Evolutionary conservation across 1,139 yeast species (phyloP), one percentile per base, ranked within the genome.

Genomic region (Sugiyamaella sp.): DNA sequence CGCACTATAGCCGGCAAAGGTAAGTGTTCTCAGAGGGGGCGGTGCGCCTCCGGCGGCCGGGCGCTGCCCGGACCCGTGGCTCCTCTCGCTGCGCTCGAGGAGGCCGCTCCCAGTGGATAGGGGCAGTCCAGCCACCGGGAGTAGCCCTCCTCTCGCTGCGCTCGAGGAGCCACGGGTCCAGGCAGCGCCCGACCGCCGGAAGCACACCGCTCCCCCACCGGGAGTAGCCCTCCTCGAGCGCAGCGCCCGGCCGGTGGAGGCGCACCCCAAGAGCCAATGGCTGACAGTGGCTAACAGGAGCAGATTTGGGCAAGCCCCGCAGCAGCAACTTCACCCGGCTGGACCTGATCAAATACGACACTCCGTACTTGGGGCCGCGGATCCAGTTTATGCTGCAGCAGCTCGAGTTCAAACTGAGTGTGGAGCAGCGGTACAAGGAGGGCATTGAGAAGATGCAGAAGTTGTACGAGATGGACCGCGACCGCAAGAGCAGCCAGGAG

Each of bases 341-440:
- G 63, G 99, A 93, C 69, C 75, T 93, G 57, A 80, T 89, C 68
- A 90, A 90, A 64, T 90, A 89, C 67, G 97, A 93, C 64, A 89
- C 97, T 63, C 97, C 97, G 0, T 88, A 96, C 1, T 75, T 93
- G 63, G 97, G 97, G n/a, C 97, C 93, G 65, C 82, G 95, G 60
- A 93, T 93, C 65, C 97, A 89, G 70, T 85, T 88, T 64, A 91
- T 93, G 98, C 78, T 93, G 54, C 97, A 90, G 71, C 96, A 90
- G 69, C 77, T 93, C 54, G 97, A 90, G 67, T 90, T 91, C 71
- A 93, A 93, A 71, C 77, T 91, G 50, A 95, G 91, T 66, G 96
- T 93, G 40, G 99, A 93, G 71, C 84, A 88, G 65, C 96, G 93
- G 71, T 93, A 91, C 71, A 84, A 86, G 63, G 95, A 85, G 59